Percentiles rank a stretch among this genome's conserved stretches.
These are phyloP conservation scores for Acacia crassicarpa DNA, from an alignment of 306 rosid species.

Conservation along the genomic window DNA sequence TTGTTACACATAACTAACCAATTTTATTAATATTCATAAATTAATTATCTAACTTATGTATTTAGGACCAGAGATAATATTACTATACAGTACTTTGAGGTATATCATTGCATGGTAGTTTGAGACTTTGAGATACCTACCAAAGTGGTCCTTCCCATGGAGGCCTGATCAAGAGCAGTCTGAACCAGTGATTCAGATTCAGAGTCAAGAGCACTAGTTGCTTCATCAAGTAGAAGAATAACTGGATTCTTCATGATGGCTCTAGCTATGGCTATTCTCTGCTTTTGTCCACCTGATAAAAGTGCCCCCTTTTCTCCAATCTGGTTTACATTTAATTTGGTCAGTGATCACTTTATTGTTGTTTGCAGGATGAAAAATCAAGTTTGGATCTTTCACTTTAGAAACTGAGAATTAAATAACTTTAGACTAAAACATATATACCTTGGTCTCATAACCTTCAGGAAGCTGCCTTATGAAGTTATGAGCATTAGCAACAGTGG, in stretches of 20 bases:
- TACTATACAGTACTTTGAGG: neutral
- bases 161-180: conserved; percentile 95
- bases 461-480: conserved; percentile 89
- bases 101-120: neutral
- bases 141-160: conserved; percentile 95
- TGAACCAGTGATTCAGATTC: conserved; percentile 89
- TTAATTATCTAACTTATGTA: too few relatives aligned
- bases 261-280: conserved; percentile 89
- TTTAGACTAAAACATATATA: conserved; percentile 1
- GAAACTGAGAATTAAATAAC: neutral
- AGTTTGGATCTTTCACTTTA: neutral
- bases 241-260: conserved; percentile 88
- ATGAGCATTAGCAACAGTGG: conserved; percentile 91
- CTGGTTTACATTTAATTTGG: conserved; percentile 33
- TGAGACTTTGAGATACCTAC: conserved; percentile 40
- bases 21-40: too few relatives aligned
- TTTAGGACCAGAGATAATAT: neutral
- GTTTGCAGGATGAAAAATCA: neutral
- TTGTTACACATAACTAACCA: too few relatives aligned
- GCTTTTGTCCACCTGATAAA: conserved; percentile 96
- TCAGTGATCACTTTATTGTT: neutral
- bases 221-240: conserved; percentile 94
- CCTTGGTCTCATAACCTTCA: conserved; percentile 93
- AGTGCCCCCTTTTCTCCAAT: conserved; percentile 90
- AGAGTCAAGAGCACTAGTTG: conserved; percentile 96